Evolutionary conservation across 2,329 filamentous ascomycete genomes (phyloP), one percentile per base, ranked within the genome.

Genomic region (Malbranchea cinnamomea): DNA sequence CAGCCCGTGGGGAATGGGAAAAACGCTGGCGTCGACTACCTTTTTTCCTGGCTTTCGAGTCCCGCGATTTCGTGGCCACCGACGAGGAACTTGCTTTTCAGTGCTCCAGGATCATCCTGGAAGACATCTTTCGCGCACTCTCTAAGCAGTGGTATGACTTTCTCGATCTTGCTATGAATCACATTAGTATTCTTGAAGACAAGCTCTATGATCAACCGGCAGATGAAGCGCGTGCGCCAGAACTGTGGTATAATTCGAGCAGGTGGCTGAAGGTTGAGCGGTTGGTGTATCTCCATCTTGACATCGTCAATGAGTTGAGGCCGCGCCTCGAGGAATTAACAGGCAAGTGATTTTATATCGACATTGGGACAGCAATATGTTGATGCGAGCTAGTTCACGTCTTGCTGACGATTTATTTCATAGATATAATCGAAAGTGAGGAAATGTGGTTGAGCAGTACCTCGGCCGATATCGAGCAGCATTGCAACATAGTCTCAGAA

Each of bases 181-280:
- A 68, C 36, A 58, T 65, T 10, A 53, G 52, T 11, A 62, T 67
- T 22, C 48, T 67, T 33, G 59, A 63, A 41, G 60, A 63, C 40
- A 61, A 59, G 35, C 60, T 68, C 30, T 68, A 65, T 34, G 65
- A 67, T 18, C 60, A 61, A 19, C 65, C 65, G 0, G 63, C 64
- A 3, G 64, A 68, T 30, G 63, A 67, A 37, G 60, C 54, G 6
- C 52, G 63, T 2, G 64, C 64, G 1, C 62, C 62, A 2, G 63
- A 67, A 35, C 47, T 68, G 5, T 68, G 64, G 62, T 53, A 49
- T 8, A 66, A 67, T 38, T 60, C 59, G 14, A 57, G 53, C 10
- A 40, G 57, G 6, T 68, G 65, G 63, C 48, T 65, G n/a, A 65
- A 63, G 34, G 54, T 64, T 6, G 62, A 67, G 37, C 63, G 65